Conservation (phyloP, 352 stramenopile genomes). For the Phytophthora quininea region DNA sequence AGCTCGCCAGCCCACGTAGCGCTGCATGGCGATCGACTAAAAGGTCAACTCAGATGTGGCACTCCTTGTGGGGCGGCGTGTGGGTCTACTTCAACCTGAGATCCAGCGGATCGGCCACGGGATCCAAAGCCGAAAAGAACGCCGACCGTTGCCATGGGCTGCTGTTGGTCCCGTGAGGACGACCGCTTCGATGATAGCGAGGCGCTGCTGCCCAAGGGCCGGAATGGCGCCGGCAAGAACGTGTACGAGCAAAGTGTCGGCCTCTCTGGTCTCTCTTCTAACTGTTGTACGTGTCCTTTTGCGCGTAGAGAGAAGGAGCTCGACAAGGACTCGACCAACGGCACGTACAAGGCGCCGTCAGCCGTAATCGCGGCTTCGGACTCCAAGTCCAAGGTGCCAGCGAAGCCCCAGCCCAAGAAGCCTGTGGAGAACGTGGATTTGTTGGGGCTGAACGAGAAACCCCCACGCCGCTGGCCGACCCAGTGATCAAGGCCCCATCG, state of each 20-base stretch:
- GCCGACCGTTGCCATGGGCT: conserved; percentile 51
- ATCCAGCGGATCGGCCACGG: not conserved
- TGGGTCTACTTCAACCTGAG: conserved; percentile 1
- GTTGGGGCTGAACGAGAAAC: conserved; percentile 47
- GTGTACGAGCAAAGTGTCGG: conserved; percentile 15
- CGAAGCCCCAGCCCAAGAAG: conserved; percentile 34
- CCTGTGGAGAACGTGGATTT: conserved; percentile 50
- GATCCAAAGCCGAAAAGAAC: conserved; percentile 18
- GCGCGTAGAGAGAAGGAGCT: conserved; percentile 35
- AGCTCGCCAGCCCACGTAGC: not conserved
- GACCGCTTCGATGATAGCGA: conserved; percentile 63
- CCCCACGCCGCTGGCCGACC: conserved; percentile 23
- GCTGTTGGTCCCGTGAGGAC: conserved; percentile 71
- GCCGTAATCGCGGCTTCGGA: conserved; percentile 32
- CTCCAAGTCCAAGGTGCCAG: conserved; percentile 34
- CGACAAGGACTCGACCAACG: conserved; percentile 38
- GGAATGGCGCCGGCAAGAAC: conserved; percentile 37
- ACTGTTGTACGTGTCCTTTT: conserved; percentile 4
- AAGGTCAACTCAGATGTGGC: conserved; percentile 1
- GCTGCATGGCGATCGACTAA: not conserved
- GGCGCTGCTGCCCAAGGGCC: conserved; percentile 65
- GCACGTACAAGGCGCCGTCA: conserved; percentile 43
- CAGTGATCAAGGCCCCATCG: conserved; percentile 25
- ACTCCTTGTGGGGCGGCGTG: not conserved
- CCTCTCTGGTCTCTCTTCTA: not conserved